These are phyloP conservation scores for Fusarium sp. DNA, from an alignment of 2,329 filamentous ascomycete genomes.

Conservation along the genomic window DNA sequence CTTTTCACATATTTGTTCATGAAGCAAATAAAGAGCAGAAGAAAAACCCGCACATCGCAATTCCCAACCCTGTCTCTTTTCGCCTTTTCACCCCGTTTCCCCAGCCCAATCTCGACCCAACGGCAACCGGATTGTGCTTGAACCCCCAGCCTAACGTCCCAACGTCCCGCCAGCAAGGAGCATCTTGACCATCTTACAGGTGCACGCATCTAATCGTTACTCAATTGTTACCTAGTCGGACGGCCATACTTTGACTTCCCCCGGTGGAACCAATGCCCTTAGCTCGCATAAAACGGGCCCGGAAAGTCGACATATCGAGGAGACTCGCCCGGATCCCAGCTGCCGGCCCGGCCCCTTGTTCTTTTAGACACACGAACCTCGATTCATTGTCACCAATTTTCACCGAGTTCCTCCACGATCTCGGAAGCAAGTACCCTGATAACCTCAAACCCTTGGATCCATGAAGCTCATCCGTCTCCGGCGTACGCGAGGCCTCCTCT, in stretches of 20 bases:
- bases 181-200: slow-evolving; percentile 32
- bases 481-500: slow-evolving; percentile 8
- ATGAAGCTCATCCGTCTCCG: not conserved
- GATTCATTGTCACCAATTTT: slow-evolving; percentile 1
- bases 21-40: no score
- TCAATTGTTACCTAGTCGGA: slow-evolving; percentile 28
- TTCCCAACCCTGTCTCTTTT: not conserved
- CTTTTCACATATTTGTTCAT: not conserved
- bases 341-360: slow-evolving; percentile 43
- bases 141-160: not conserved
- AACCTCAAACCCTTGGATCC: slow-evolving; percentile 7
- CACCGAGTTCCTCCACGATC: slow-evolving; percentile 1
- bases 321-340: slow-evolving; percentile 37
- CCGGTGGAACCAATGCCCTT: slow-evolving; percentile 30
- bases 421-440: not conserved
- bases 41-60: not conserved
- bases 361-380: slow-evolving; percentile 25
- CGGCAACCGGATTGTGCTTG: not conserved
- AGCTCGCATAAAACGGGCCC: slow-evolving; percentile 28
- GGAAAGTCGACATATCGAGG: slow-evolving; percentile 4
- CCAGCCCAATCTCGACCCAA: slow-evolving; percentile 38
- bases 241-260: slow-evolving; percentile 13
- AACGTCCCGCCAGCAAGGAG: slow-evolving; percentile 20
- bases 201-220: slow-evolving; percentile 33
- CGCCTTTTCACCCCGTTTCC: not conserved